A percentile compares a stretch with the other conserved stretches of the same genome.
Conservation (phyloP, 257 asterid genomes). For the Solanum bulbocastanum region DNA sequence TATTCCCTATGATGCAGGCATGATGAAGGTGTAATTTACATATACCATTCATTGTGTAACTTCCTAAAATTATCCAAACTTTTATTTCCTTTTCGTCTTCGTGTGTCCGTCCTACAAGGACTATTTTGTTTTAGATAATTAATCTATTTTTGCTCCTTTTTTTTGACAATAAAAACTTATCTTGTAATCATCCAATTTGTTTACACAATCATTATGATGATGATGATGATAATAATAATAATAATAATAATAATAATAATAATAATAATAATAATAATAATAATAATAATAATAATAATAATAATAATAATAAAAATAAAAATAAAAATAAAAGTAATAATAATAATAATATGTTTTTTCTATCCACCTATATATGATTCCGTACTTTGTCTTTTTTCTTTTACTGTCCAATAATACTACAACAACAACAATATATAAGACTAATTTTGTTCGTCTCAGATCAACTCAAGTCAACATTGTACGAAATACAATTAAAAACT, state of each 20-base stretch:
- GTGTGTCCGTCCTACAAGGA: background rate
- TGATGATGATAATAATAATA: no score
- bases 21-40: slow-evolving; percentile 6
- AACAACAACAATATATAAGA: no score
- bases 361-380: background rate
- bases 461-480: background rate
- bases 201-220: background rate
- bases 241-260: no score
- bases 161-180: background rate
- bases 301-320: no score
- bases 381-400: no score
- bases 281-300: no score
- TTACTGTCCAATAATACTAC: no score
- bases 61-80: background rate
- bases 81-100: background rate
- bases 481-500: background rate
- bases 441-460: background rate
- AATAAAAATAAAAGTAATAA: no score
- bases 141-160: background rate
- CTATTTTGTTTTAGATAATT: background rate
- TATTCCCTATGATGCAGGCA: slow-evolving; percentile 21
- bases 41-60: background rate
- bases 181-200: background rate
- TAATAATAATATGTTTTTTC: background rate
- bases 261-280: no score